A percentile compares a stretch with the other conserved stretches of the same genome.
Conservation (phyloP, 2,329 filamentous ascomycete genomes). For the Diplodia corticola region DNA sequence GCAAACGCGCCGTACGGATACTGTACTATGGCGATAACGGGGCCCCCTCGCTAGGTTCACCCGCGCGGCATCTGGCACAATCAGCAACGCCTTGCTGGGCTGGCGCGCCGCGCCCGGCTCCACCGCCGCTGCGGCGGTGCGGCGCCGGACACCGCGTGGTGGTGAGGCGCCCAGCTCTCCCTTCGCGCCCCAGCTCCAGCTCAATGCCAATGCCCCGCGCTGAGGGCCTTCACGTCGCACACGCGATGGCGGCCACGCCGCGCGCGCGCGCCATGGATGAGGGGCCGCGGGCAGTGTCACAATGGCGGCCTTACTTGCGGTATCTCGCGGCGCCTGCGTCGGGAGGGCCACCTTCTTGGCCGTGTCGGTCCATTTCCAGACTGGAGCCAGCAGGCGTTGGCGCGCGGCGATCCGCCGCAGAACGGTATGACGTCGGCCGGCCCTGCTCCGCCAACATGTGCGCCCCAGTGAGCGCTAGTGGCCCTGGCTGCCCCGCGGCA, state of each 20-base stretch:
- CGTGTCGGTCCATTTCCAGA: background rate
- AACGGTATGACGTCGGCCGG: conserved; percentile 11
- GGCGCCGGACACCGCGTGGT: background rate
- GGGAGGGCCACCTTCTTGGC: background rate
- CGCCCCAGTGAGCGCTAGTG: background rate
- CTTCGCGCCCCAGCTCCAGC: background rate
- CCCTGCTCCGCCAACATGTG: background rate
- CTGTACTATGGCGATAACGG: conserved; percentile 1
- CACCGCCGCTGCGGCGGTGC: conserved; percentile 7
- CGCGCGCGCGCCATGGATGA: background rate
- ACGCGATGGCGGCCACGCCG: background rate
- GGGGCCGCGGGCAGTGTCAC: background rate
- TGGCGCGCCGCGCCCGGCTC: background rate
- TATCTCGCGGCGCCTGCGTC: conserved; percentile 7
- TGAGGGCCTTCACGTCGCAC: background rate
- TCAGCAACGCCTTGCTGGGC: background rate
- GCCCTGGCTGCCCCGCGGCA: background rate
- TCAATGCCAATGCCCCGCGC: background rate
- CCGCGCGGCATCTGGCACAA: conserved; percentile 8
- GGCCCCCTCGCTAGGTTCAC: conserved; percentile 13
- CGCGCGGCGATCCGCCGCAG: conserved; percentile 6
- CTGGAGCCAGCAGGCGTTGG: background rate
- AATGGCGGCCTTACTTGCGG: background rate
- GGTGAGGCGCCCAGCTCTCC: background rate
- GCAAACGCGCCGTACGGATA: background rate